Percentiles rank a stretch among this genome's conserved stretches.
These are phyloP conservation scores for Boletus mariae DNA, from an alignment of 1,284 basidiomycete species.

Conservation along the genomic window DNA sequence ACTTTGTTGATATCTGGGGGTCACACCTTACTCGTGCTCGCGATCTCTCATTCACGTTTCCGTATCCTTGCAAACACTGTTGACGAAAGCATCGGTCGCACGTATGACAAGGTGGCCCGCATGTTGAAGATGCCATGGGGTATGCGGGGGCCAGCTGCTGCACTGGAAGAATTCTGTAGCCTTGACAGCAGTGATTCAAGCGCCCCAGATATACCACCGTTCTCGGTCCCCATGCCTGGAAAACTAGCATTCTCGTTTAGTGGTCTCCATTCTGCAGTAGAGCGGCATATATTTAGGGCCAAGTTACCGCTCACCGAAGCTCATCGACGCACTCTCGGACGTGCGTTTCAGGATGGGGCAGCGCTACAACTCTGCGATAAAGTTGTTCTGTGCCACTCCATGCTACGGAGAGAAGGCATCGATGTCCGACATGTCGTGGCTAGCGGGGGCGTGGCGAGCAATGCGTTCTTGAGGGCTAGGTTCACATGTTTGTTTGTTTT, in stretches of 20 bases:
- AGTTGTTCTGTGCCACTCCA: slow-evolving; percentile 56
- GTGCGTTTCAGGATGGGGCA: slow-evolving; percentile 71
- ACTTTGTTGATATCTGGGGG: slow-evolving; percentile 87
- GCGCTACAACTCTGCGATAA: slow-evolving; percentile 76
- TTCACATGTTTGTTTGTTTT: slow-evolving; percentile 34
- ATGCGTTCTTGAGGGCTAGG: slow-evolving; percentile 64
- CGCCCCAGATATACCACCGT: slow-evolving; percentile 36
- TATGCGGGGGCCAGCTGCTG: slow-evolving; percentile 65
- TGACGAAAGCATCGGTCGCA: slow-evolving; percentile 76
- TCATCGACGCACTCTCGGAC: slow-evolving; percentile 49
- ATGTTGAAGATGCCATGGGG: slow-evolving; percentile 64
- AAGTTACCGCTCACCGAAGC: slow-evolving; percentile 32
- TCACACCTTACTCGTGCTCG: slow-evolving; percentile 84
- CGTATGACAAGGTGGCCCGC: slow-evolving; percentile 78
- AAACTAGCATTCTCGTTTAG: slow-evolving; percentile 74
- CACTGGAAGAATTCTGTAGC: slow-evolving; percentile 68
- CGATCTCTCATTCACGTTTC: slow-evolving; percentile 56
- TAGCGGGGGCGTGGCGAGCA: slow-evolving; percentile 90
- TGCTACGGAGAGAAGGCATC: slow-evolving; percentile 41
- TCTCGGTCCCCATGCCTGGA: slow-evolving; percentile 53
- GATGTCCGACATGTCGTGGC: slow-evolving; percentile 63
- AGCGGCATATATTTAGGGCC: slow-evolving; percentile 42
- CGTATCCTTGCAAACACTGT: slow-evolving; percentile 70
- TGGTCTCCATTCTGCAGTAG: slow-evolving; percentile 65
- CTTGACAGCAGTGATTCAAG: slow-evolving; percentile 25